A percentile compares a stretch with the other conserved stretches of the same genome.
These are phyloP conservation scores for Dioscorea dumetorum DNA, from an alignment of 106 monocot genomes.

Conservation along the genomic window DNA sequence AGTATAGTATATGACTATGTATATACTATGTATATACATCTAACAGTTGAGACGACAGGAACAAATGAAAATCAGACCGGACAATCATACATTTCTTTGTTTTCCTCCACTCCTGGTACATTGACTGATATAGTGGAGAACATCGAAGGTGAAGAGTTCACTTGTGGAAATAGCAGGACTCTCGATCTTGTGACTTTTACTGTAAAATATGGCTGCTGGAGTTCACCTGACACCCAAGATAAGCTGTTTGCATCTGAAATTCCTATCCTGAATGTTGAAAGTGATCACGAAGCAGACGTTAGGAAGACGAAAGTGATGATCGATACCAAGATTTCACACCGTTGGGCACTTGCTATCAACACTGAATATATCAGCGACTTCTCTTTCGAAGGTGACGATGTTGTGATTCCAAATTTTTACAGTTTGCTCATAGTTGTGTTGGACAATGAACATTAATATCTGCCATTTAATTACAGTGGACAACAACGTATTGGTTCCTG, in stretches of 20 bases:
- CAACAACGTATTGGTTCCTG: constrained; percentile 32
- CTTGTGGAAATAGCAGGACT: constrained; percentile 46
- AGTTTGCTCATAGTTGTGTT: not conserved
- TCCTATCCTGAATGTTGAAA: constrained; percentile 58
- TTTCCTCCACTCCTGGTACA: constrained; percentile 74
- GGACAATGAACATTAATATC: not conserved
- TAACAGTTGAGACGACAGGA: constrained; percentile 58
- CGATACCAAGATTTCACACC: constrained; percentile 70
- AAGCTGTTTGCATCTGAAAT: constrained; percentile 71
- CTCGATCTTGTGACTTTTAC: constrained; percentile 73
- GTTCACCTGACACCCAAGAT: constrained; percentile 29
- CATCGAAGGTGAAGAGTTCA: constrained; percentile 62
- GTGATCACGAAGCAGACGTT: constrained; percentile 35
- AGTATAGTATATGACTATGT: too few species aligned
- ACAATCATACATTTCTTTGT: constrained; percentile 66
- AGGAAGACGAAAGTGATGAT: constrained; percentile 56
- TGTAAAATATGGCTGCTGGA: constrained; percentile 72
- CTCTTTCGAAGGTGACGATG: constrained; percentile 59
- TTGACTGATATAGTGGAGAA: constrained; percentile 49
- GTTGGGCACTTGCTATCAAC: constrained; percentile 88
- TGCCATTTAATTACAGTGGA: constrained; percentile 20
- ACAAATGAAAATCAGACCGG: constrained; percentile 21
- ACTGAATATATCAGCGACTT: constrained; percentile 60
- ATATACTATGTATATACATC: too few species aligned
- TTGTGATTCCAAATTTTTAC: not conserved